Percentiles rank a stretch among this genome's conserved stretches.
phyloP scores from a whole-genome alignment of 2,329 filamentous ascomycete species.

The Rhexocercosporidium sp. region DNA sequence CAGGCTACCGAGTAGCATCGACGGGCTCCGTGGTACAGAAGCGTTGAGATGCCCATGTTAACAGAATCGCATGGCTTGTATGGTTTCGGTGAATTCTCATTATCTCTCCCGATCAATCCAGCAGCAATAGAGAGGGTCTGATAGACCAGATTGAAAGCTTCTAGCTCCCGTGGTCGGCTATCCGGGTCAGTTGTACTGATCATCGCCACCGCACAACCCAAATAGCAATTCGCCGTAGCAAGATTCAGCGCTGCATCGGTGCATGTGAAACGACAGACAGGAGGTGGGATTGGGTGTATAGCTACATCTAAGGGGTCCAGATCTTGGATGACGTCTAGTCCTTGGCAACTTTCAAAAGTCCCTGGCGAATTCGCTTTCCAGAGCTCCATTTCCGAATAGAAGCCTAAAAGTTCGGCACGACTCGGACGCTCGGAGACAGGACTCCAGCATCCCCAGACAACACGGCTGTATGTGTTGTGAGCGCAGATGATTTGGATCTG shows the following conservation, averaged over 20 bases:
- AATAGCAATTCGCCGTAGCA: slow-evolving; percentile 25
- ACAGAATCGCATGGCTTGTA: slow-evolving; percentile 33
- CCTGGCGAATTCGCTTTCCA: slow-evolving; percentile 31
- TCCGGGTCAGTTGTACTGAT: slow-evolving; percentile 21
- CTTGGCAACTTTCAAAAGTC: slow-evolving; percentile 19
- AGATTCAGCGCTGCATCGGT: slow-evolving; percentile 28
- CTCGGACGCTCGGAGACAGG: slow-evolving; percentile 25
- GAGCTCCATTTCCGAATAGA: slow-evolving; percentile 25
- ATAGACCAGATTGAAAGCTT: slow-evolving; percentile 29
- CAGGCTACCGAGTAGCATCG: slow-evolving; percentile 31
- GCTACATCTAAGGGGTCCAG: neutral
- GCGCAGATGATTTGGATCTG: slow-evolving; percentile 27
- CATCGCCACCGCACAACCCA: slow-evolving; percentile 27
- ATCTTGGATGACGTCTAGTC: neutral
- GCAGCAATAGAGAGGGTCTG: slow-evolving; percentile 25
- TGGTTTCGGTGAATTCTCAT: neutral
- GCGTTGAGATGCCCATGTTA: slow-evolving; percentile 28
- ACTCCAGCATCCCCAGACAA: slow-evolving; percentile 31
- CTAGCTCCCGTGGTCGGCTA: slow-evolving; percentile 13
- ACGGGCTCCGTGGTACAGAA: slow-evolving; percentile 28
- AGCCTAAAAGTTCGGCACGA: slow-evolving; percentile 27
- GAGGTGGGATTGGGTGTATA: slow-evolving; percentile 21
- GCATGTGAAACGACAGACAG: slow-evolving; percentile 9
- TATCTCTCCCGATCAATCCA: slow-evolving; percentile 18
- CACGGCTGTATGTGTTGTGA: slow-evolving; percentile 28